Percentiles rank a stretch among this genome's conserved stretches.
Evolutionary conservation across 2,329 filamentous ascomycete species (phyloP).

Genomic region (Cercospora sojina): DNA sequence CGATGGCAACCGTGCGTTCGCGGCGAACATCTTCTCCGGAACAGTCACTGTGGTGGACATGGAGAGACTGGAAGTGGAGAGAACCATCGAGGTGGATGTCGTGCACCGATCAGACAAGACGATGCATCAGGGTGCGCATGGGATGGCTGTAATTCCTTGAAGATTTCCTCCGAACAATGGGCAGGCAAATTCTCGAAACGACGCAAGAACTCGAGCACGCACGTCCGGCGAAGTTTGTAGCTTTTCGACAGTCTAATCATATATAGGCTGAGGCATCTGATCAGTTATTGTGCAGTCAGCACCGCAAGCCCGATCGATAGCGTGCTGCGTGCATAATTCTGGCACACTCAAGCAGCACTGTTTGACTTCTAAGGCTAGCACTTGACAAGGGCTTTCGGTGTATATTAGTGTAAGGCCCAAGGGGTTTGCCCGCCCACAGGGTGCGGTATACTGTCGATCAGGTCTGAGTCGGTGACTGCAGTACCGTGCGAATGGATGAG

Average conservation of each 20-base stretch:
- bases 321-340: not conserved
- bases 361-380: not conserved
- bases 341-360: not conserved
- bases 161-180: not conserved
- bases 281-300: no score
- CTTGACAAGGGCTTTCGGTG: not conserved
- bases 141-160: not conserved
- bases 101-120: not conserved
- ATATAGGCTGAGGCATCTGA: no score
- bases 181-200: not conserved
- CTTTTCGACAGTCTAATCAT: no score
- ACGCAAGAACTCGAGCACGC: not conserved
- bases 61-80: not conserved
- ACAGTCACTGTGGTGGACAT: not conserved
- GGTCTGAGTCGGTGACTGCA: not conserved
- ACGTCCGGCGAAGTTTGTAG: no score
- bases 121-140: not conserved
- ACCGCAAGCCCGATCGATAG: not conserved
- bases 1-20: not conserved
- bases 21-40: not conserved
- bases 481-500: not conserved
- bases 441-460: not conserved
- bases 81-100: not conserved
- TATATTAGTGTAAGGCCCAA: not conserved
- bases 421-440: not conserved